These are phyloP conservation scores for Pistacia atlantica DNA, from an alignment of 345 rosid species.

Conservation along the genomic window DNA sequence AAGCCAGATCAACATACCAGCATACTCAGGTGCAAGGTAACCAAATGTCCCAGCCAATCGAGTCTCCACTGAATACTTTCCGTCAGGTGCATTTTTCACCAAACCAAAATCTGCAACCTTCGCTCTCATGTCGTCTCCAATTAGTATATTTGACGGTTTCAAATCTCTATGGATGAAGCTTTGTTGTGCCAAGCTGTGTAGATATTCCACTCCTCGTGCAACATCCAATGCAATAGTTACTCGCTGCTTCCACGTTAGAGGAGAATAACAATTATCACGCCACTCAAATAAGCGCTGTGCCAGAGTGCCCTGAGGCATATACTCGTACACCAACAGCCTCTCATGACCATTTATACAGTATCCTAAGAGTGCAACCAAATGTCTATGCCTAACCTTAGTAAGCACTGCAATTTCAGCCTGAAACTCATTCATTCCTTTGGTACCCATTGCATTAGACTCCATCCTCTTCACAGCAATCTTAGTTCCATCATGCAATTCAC, in stretches of 20 bases:
- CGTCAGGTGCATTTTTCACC: constrained; percentile 88
- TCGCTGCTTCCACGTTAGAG: constrained; percentile 85
- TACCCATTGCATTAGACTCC: constrained; percentile 60
- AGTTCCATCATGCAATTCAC: constrained; percentile 85
- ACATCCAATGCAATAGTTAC: constrained; percentile 79
- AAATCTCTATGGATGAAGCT: constrained; percentile 93
- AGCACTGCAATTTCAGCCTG: constrained; percentile 89
- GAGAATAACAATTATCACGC: constrained; percentile 40
- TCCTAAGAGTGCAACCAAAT: constrained; percentile 81
- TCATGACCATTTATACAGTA: constrained; percentile 78
- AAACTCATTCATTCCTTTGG: constrained; percentile 79
- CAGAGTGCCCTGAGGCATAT: constrained; percentile 88
- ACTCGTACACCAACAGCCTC: constrained; percentile 84
- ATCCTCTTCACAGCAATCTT: constrained; percentile 87
- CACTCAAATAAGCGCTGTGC: constrained; percentile 78
- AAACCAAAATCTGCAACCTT: constrained; percentile 94
- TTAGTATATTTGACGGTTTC: constrained; percentile 86
- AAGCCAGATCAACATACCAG: constrained; percentile 51
- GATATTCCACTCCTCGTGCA: constrained; percentile 89
- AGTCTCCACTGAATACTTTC: constrained; percentile 86
- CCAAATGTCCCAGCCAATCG: constrained; percentile 95
- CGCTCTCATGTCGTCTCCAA: constrained; percentile 93
- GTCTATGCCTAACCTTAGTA: constrained; percentile 85
- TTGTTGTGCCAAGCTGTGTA: constrained; percentile 86
- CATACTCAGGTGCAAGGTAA: constrained; percentile 96